Evolutionary conservation across 192 early-diverging fungal genomes (phyloP), one percentile per base, ranked within the genome.

Genomic region (Entomortierella chlamydospora): DNA sequence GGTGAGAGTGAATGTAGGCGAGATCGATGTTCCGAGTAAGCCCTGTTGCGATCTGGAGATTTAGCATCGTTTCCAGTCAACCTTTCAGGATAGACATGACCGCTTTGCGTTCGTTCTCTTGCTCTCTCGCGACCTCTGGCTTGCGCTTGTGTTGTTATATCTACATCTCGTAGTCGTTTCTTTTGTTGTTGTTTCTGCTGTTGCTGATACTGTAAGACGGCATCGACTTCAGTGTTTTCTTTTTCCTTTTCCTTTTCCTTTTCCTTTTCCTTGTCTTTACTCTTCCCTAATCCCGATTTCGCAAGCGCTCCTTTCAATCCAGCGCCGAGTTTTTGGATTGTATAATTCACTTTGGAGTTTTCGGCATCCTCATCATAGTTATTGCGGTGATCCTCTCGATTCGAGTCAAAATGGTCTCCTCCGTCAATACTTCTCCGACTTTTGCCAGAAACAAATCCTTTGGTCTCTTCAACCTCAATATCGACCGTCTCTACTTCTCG

Each of bases 361-460:
- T 50, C 69, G n/a, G 28, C 23, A 23, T 62, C 69, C 0, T 41
- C 23, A 26, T 68, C 72, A 12, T 47, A 4, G 0, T 49, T 50
- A 4, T 17, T n/a, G n/a, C n/a, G n/a, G n/a, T n/a, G n/a, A n/a
- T n/a, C n/a, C n/a, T n/a, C n/a, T n/a, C n/a, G n/a, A n/a, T n/a
- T n/a, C n/a, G n/a, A 30, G 29, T 47, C 50, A 1, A 11, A 3
- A 10, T 22, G 52, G 18, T 26, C 45, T n/a, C 30, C 51, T 18
- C 37, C 18, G 28, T 73, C 71, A 0, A 73, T 53, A 43, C 71
- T 73, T 18, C 34, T 56, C 8, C 71, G 71, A 56, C 62, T 73
- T 61, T 64, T 69, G 9, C 73, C 73, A 0, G 73, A 69, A 8
- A 78, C 66, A 51, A 78, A 78, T 9, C 73, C 73, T 34, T 61